Evolutionary conservation across 2,329 filamentous ascomycete species (phyloP), one percentile per base, ranked within the genome.

Genomic region (Geosmithia putterillii): DNA sequence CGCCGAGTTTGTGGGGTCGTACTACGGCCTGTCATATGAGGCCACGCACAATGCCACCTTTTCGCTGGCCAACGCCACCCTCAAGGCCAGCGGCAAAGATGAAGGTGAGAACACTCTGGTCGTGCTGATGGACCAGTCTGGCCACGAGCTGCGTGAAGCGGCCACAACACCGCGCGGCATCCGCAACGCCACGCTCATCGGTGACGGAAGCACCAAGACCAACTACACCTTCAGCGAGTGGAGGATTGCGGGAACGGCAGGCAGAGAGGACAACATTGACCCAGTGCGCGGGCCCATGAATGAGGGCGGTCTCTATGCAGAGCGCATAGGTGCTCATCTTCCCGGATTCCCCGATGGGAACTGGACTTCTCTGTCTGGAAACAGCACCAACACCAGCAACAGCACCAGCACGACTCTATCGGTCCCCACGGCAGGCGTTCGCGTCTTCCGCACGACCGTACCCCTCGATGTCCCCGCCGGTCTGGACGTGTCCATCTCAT

Each of bases 81-180:
- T 42, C 15, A 36, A 35, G 35, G 48, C 56, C 1, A 58, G 61
- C 1, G 53, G 50, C 1, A 10, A 25, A 10, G 23, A n/a, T n/a
- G n/a, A n/a, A n/a, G 15, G 34, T 36, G 55, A 64, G 0, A 74
- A 76, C 44, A 55, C 71, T 2, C 60, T 79, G 6, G 65, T 77
- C n/a, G 57, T 79, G 3, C 60, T 79, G 20, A 71, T 76, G 55
- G 73, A 81, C 51, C 69, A 79, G 57, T 75, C 71, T 17, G 76
- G 76, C 9, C 73, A 80, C 51, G 75, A 78, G 41, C 64, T 74
- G 21, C 69, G 67, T 0, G 61, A 62, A 1, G 64, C 60, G 1
- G 70, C 70, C 5, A 59, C 67, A 4, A 63, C 69, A 15, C 64
- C 70, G 8, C 59, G 73, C 38, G 74, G 74, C 4, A 75, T 77